Percentiles rank a stretch among this genome's conserved stretches.
Evolutionary conservation across 202 grass and related monocot genomes (phyloP).

Genomic region (Saccharum hybrid): DNA sequence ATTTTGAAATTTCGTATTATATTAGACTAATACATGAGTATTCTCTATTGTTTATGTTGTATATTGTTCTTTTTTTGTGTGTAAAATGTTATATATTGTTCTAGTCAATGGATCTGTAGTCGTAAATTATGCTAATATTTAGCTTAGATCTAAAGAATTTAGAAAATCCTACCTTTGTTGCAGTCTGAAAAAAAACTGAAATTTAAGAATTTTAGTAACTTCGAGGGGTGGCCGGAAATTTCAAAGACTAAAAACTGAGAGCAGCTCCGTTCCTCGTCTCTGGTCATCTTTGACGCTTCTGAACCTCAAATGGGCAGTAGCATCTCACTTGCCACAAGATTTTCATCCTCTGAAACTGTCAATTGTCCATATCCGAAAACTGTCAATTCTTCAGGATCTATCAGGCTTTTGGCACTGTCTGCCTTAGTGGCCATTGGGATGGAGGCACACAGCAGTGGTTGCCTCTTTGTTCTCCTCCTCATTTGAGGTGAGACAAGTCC

Average conservation of each 20-base stretch:
- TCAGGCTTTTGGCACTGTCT: constrained; percentile 32
- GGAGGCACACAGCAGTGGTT: constrained; percentile 2
- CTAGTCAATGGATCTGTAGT: no score
- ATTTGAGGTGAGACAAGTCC: constrained; percentile 26
- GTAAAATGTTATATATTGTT: no score
- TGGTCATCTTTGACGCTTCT: constrained; percentile 21
- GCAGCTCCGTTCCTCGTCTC: not conserved
- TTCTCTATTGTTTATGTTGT: no score
- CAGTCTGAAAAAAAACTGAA: no score
- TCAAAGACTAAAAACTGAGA: not conserved
- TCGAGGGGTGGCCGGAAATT: no score
- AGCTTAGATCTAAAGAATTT: no score
- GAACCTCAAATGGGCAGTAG: constrained; percentile 16
- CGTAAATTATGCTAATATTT: not conserved
- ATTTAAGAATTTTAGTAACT: no score
- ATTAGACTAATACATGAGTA: no score
- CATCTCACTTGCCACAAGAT: not conserved
- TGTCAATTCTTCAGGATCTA: constrained; percentile 46
- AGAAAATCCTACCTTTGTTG: no score
- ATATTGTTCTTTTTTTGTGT: no score
- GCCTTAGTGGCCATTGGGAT: constrained; percentile 12
- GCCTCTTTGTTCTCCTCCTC: not conserved
- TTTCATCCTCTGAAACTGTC: not conserved
- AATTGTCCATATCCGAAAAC: constrained; percentile 32
- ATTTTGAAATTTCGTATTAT: no score